Evolutionary conservation across 1,284 basidiomycete species (phyloP).

Genomic region (Meira nashicola): DNA sequence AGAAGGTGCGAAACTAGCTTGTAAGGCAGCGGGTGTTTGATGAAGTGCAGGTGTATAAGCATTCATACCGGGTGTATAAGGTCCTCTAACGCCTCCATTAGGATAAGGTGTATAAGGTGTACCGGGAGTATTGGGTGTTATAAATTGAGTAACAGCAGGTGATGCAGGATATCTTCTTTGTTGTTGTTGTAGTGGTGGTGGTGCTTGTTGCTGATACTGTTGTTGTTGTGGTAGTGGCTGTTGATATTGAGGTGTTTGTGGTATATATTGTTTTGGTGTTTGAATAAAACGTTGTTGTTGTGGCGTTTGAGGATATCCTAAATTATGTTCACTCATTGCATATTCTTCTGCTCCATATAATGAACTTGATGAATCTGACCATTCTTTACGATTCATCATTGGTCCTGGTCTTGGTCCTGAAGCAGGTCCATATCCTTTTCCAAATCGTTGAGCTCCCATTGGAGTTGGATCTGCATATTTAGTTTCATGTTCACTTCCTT

Average conservation of each 20-base stretch:
- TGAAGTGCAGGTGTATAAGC: conserved; percentile 4
- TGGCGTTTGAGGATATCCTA: not conserved
- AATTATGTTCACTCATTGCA: not conserved
- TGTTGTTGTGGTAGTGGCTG: not conserved
- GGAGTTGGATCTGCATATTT: not conserved
- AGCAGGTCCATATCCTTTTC: conserved; percentile 10
- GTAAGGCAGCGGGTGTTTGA: not conserved
- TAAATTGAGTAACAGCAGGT: not conserved
- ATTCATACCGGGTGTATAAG: conserved; percentile 9
- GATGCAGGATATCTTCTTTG: not conserved
- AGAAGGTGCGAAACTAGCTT: no score
- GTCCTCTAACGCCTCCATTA: not conserved
- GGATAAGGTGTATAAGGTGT: not conserved
- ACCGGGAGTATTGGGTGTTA: not conserved
- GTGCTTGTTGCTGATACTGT: not conserved
- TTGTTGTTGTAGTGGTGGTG: not conserved
- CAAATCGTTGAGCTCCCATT: not conserved
- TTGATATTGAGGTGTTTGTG: not conserved
- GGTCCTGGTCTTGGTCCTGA: conserved; percentile 5
- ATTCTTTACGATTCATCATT: not conserved
- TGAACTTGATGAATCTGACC: not conserved
- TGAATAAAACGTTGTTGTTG: not conserved
- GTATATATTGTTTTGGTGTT: no score
- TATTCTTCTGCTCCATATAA: not conserved
- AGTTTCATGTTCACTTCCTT: not conserved